Evolutionary conservation across 2,329 filamentous ascomycete genomes (phyloP), one percentile per base, ranked within the genome.

Genomic region (Ascochyta viciae-villosae): DNA sequence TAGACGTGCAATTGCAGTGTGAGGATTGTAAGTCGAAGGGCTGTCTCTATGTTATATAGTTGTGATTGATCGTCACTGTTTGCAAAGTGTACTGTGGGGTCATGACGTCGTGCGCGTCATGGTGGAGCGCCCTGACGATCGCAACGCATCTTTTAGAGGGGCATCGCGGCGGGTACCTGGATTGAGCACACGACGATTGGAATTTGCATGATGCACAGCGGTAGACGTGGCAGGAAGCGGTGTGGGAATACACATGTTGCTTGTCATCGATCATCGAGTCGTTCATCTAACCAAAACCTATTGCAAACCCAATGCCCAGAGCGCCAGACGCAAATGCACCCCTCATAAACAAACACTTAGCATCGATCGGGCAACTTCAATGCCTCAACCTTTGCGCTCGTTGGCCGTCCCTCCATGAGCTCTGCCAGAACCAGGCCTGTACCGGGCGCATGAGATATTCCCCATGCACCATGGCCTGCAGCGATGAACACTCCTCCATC

Each of bases 381-480:
- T 1, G 76, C 72, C 46, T 79, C 79, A 15, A 92, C 76, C 76
- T 90, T 84, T 1, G 82, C 87, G 59, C 84, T 88, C 46, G 83
- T 75, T 57, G 76, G 71, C 57, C 80, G 76, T 2, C 85, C 87
- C 64, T 85, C 81, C 38, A 91, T 81, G 82, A 92, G 80, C 76
- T 92, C 89, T 10, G 87, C 83, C 77, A 92, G 77, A 6, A 91
- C 85, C 62, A 84, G 83, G 0, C 90, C 90, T 0, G 89, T 92
- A 1, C 89, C 90, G 27, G 91, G 75, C 15, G 71, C 72, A 50
- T 77, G 76, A 33, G 76, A 77, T 16, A 81, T 76, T 31, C 89
- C 90, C 90, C 90, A 93, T 0, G 89, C 87, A 0, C 89, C 90
- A 78, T 93, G 90, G 0, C 90, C 90, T 4, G 87, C 81, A 1